A percentile compares a stretch with the other conserved stretches of the same genome.
Conservation (phyloP, 2,329 filamentous ascomycete species). For the Malbranchea cinnamomea region DNA sequence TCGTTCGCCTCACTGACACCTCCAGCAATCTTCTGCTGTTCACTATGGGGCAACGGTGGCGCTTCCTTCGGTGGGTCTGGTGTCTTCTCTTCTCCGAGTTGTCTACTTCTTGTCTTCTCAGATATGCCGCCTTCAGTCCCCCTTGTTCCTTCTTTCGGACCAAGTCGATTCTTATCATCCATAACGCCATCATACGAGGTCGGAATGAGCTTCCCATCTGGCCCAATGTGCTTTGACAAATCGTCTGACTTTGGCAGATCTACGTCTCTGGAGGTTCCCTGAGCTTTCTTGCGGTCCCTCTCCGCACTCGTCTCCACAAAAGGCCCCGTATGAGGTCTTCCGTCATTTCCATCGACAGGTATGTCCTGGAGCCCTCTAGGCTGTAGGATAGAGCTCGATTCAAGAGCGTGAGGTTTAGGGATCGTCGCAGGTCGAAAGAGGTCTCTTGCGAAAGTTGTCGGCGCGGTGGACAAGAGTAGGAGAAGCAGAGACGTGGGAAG, state of each 20-base stretch:
- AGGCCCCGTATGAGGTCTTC: constrained; percentile 81
- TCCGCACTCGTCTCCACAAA: constrained; percentile 38
- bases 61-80: constrained; percentile 76
- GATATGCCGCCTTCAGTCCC: constrained; percentile 83
- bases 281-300: constrained; percentile 30
- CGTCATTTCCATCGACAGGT: constrained; percentile 83
- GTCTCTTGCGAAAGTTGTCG: not conserved
- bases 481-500: constrained; percentile 8
- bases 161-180: constrained; percentile 66
- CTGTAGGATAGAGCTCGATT: constrained; percentile 1
- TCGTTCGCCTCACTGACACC: constrained; percentile 26
- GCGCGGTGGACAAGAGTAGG: constrained; percentile 5
- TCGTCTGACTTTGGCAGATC: constrained; percentile 13
- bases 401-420: not conserved
- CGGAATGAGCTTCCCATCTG: constrained; percentile 30
- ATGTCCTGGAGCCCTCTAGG: constrained; percentile 38
- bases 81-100: constrained; percentile 57
- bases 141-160: constrained; percentile 70
- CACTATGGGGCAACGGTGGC: constrained; percentile 65
- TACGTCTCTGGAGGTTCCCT: constrained; percentile 16
- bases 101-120: constrained; percentile 66
- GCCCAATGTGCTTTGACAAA: constrained; percentile 25
- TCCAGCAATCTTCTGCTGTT: constrained; percentile 50
- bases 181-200: constrained; percentile 65
- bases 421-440: not conserved